These are phyloP conservation scores for Collybia sordida DNA, from an alignment of 768 basidiomycete genomes.

Conservation along the genomic window DNA sequence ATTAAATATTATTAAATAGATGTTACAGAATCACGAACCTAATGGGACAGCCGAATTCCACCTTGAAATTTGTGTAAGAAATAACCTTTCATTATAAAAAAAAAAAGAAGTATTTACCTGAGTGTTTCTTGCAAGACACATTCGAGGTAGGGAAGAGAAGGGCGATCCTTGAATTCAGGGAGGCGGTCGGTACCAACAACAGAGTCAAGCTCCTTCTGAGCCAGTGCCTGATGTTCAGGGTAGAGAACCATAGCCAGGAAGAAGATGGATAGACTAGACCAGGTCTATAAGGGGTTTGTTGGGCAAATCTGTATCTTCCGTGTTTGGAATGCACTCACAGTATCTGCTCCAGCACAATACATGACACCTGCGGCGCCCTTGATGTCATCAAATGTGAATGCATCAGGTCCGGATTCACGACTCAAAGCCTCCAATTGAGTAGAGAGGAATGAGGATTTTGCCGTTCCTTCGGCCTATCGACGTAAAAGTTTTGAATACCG, in stretches of 20 bases:
- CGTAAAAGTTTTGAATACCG: not conserved
- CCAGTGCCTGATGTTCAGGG: conserved; percentile 55
- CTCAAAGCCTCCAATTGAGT: conserved; percentile 56
- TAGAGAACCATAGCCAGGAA: conserved; percentile 65
- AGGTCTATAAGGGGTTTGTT: conserved; percentile 39
- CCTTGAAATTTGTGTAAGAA: not conserved
- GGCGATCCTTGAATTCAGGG: conserved; percentile 58
- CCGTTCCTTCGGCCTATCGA: conserved; percentile 38
- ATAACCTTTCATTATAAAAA: not conserved
- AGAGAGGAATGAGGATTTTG: conserved; percentile 42
- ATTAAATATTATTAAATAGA: not conserved
- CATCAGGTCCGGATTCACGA: conserved; percentile 39
- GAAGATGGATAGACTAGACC: conserved; percentile 56
- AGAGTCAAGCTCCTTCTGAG: conserved; percentile 64
- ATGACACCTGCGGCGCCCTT: conserved; percentile 86
- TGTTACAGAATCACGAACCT: not conserved
- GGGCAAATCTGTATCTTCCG: conserved; percentile 13
- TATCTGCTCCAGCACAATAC: conserved; percentile 69
- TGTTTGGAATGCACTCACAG: conserved; percentile 33
- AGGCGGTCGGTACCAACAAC: conserved; percentile 57
- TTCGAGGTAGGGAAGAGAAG: conserved; percentile 50
- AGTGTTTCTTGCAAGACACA: conserved; percentile 30
- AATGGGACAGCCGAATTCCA: conserved; percentile 8
- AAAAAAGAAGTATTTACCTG: conserved; percentile 6
- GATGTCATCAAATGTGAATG: conserved; percentile 51